These are phyloP conservation scores for Oropetium thomaeum DNA, from an alignment of 176 grass and related monocot genomes.

Conservation along the genomic window DNA sequence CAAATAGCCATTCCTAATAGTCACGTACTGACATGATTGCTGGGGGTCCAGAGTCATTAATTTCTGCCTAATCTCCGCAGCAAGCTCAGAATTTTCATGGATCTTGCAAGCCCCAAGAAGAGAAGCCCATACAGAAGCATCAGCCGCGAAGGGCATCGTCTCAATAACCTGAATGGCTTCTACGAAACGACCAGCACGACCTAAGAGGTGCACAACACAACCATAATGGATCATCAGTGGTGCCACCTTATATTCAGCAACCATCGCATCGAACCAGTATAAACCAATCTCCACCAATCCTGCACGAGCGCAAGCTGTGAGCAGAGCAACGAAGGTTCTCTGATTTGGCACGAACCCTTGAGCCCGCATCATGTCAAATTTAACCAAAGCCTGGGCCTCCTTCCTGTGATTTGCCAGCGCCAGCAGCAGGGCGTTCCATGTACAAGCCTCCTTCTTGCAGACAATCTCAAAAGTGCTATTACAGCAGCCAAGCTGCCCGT, in stretches of 20 bases:
- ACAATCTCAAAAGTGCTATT: conserved; percentile 31
- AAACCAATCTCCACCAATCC: conserved; percentile 62
- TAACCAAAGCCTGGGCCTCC: conserved; percentile 47
- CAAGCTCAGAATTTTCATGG: conserved; percentile 49
- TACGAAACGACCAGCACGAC: conserved; percentile 37
- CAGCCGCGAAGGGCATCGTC: conserved; percentile 55
- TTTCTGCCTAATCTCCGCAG: conserved; percentile 38
- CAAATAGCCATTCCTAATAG: conserved; percentile 59
- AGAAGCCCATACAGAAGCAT: conserved; percentile 71
- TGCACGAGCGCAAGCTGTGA: conserved; percentile 55
- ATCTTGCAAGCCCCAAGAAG: conserved; percentile 73
- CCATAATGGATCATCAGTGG: conserved; percentile 75
- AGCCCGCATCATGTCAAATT: conserved; percentile 46
- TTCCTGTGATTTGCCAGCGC: conserved; percentile 58
- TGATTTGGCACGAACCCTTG: conserved; percentile 54
- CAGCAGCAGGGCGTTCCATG: conserved; percentile 63
- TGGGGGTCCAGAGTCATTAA: conserved; percentile 49
- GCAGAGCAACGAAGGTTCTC: conserved; percentile 59
- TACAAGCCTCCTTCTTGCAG: conserved; percentile 42
- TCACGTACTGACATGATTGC: conserved; percentile 45
- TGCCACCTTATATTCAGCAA: conserved; percentile 34
- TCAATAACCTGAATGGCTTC: conserved; percentile 54
- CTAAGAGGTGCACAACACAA: conserved; percentile 68
- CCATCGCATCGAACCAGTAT: conserved; percentile 49
- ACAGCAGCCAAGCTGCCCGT: conserved; percentile 50